Conservation (phyloP, 2,329 filamentous ascomycete genomes). For the Trichophyton simii region DNA sequence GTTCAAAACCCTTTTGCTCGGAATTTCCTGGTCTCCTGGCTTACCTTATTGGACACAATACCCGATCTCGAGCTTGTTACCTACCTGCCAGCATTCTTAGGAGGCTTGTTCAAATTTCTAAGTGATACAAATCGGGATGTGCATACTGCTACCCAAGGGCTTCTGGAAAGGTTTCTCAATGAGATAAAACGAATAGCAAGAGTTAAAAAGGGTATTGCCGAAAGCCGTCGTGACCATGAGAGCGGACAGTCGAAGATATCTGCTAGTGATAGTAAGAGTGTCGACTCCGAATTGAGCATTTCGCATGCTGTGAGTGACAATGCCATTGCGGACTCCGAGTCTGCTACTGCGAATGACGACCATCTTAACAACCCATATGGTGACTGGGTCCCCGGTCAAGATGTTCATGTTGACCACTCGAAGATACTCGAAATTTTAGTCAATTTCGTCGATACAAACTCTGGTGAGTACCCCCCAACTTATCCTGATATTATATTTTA, state of each 20-base stretch:
- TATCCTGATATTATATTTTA: background rate
- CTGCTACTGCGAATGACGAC: slow-evolving; percentile 42
- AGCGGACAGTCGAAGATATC: slow-evolving; percentile 58
- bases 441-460: slow-evolving; percentile 69
- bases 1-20: slow-evolving; percentile 90
- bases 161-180: slow-evolving; percentile 75
- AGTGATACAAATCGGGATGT: slow-evolving; percentile 87
- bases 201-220: slow-evolving; percentile 81
- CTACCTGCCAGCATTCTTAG: slow-evolving; percentile 82
- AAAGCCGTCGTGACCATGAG: slow-evolving; percentile 60
- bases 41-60: slow-evolving; percentile 87
- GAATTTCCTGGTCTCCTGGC: slow-evolving; percentile 92
- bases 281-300: slow-evolving; percentile 37
- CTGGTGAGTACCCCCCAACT: slow-evolving; percentile 39
- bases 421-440: slow-evolving; percentile 87
- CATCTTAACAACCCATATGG: slow-evolving; percentile 56
- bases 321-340: slow-evolving; percentile 39
- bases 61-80: slow-evolving; percentile 90
- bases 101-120: slow-evolving; percentile 78
- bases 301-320: slow-evolving; percentile 41
- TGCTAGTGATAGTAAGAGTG: slow-evolving; percentile 55
- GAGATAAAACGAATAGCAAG: slow-evolving; percentile 92
- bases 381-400: slow-evolving; percentile 95
- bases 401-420: slow-evolving; percentile 86
- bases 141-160: slow-evolving; percentile 80